Evolutionary conservation across 495 filamentous ascomycete genomes (phyloP).

Genomic region (Hamigera avellanea): DNA sequence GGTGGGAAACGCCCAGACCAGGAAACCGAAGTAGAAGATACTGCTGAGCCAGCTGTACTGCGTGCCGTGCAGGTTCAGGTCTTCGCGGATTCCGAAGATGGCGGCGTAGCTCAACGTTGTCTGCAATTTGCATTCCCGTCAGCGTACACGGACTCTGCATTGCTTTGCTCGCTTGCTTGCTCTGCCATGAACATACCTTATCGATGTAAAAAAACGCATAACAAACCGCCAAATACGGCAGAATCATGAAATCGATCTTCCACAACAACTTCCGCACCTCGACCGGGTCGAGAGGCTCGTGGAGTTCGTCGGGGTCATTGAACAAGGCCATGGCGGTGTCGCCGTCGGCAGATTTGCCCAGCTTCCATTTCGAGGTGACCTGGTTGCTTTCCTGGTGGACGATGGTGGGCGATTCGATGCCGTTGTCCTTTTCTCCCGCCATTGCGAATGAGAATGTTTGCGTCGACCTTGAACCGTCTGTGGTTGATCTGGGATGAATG

Average conservation of each 20-base stretch:
- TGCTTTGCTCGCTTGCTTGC: too few species aligned
- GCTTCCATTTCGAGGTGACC: conserved; percentile 15
- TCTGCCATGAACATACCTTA: too few species aligned
- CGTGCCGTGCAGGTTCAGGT: conserved; percentile 26
- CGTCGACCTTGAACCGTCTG: too few species aligned
- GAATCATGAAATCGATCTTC: conserved; percentile 44
- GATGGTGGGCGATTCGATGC: conserved; percentile 10
- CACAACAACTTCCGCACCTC: conserved; percentile 38
- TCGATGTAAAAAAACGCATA: conserved; percentile 53
- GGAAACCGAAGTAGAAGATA: conserved; percentile 40
- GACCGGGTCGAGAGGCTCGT: conserved; percentile 35
- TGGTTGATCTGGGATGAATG: too few species aligned
- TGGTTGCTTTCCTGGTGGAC: conserved; percentile 16
- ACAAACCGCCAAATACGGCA: conserved; percentile 41
- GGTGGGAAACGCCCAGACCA: conserved; percentile 37
- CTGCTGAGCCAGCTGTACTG: conserved; percentile 38
- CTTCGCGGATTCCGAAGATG: conserved; percentile 45
- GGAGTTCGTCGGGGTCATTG: conserved; percentile 24
- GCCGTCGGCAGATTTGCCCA: conserved; percentile 21
- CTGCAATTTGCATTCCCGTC: conserved; percentile 22
- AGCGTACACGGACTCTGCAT: too few species aligned
- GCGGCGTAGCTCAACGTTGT: conserved; percentile 47
- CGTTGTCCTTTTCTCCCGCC: conserved; percentile 7
- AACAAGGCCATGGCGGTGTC: conserved; percentile 37
- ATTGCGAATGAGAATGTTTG: conserved; percentile 1